Base-by-base conservation (phyloP, 306 rosid species). In the Ziziphus jujuba region DNA sequence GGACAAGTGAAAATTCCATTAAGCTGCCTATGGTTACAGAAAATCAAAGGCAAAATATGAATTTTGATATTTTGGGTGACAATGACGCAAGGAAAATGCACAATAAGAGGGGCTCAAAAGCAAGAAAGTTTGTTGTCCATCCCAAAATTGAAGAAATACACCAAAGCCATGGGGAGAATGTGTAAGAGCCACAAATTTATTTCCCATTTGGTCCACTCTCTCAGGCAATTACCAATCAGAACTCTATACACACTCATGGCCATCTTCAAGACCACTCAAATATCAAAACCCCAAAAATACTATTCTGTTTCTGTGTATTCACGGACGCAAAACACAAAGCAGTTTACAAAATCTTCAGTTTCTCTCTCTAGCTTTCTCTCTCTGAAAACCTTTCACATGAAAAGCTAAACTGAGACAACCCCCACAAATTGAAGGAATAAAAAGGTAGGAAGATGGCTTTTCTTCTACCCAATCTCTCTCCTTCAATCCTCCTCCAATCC, bases 391-490 rank as follows among this genome's bases (percentile, higher is more conserved):
- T 71, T 6, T 8, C 87, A 67, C 68, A 67, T 83, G 85, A 67
- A 68, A 60, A 63, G 56, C 70, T 55, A 71, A 67, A 43, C 54
- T 54, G 57, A 38, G 13, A 56, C 67, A 22, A 24, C 23, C 48
- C 8, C 7, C 57, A 6, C 47, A 71, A 28, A 65, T 12, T 75
- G 65, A 72, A 67, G 57, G 61, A 38, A 12, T 57, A 36, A 48
- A 43, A 65, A 67, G 53, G 45, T 2, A 74, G 68, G 68, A 74
- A 79, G 64, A 92, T 92, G 98, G 96, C 96, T 68, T 87, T 83
- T 90, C 87, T 82, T 53, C 85, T 92, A 9, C 88, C 89, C 8
- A 85, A 81, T 43, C 83, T 90, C 48, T 81, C 90, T 55, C 83
- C 89, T 40, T 81, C 89, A 53, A 75, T 82, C 24, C 72, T 72